Evolutionary conservation across 208 protist genomes (phyloP), one percentile per base, ranked within the genome.

Genomic region (Sergeia podlipaevii): DNA sequence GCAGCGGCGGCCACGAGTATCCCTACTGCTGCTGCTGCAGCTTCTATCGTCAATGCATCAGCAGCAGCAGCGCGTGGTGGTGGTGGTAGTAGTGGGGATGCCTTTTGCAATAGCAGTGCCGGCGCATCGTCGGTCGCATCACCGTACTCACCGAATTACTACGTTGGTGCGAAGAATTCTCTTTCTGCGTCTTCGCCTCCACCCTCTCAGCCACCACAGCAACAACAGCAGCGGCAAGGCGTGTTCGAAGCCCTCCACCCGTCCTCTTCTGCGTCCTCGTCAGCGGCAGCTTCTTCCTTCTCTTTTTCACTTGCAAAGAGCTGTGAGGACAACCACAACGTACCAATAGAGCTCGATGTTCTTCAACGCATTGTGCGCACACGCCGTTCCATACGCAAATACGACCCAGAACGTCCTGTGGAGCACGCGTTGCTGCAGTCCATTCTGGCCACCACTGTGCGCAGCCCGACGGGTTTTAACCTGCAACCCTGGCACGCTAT

Each of bases 401-500:
- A 89, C 53, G 74, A 90, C 46, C 1, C 70, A 0, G 54, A 56
- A 2, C 49, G 42, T 17, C 45, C 66, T 2, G 60, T 95, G 11
- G 68, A 76, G 18, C 46, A 51, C 17, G 32, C 67, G 6, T 34
- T 74, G 8, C 37, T 93, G 11, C 27, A 44, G 27, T 63, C 70
- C 8, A 55, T 96, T 21, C 67, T 96, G 7, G 65, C 20, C 17
- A 59, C 70, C 3, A 82, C 89, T 4, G 59, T 54, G 15, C 80
- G 89, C 0, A 52, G 79, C 24, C 84, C 89, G 7, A 89, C 81
- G 0, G 85, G 69, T 3, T 91, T 82, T 43, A 96, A 96, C 60
- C 62, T 96, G 5, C 89, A 96, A 60, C 74, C 73, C 32, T 96
- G 89, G 89, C 57, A 72, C 39, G 83, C 75, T n/a, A 53, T 96